Base-by-base conservation (phyloP, 2,329 filamentous ascomycete species). In the Colletotrichum magnum region DNA sequence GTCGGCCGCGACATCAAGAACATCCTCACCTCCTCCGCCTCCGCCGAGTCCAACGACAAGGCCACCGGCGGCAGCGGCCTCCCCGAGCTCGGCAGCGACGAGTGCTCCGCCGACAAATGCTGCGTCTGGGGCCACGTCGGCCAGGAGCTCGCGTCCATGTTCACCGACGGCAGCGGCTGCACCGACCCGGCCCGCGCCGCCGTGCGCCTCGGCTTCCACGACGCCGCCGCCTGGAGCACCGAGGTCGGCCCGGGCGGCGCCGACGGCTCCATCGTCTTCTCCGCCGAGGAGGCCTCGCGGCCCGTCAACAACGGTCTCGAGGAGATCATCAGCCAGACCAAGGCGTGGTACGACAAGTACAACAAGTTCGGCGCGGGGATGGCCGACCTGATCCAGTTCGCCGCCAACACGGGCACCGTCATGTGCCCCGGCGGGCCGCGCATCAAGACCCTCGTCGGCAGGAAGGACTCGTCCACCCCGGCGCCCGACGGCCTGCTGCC, bases 321-420 rank as follows among this genome's bases (percentile, higher is more conserved):
- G 51, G 79, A 77, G 2, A 85, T 86, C 54, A 81, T 83, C 18
- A 62, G 52, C 3, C 74, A 81, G 54, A 81, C 84, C 32, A 75
- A 78, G 28, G 66, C 64, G 3, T 79, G 86, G 68, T 82, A 82
- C 69, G 57, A 74, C 32, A 82, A 84, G 72, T 86, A 82, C 72
- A 79, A 80, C 47, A 74, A 76, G 66, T 76, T 73, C 13, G 73
- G 75, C 7, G 81, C 89, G 24, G 81, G 82, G 2, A 85, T 85
- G 72, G 87, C 86, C 28, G 88, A 90, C 73, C 78, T 89, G 7
- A 82, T 88, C 43, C 86, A 89, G 74, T 85, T 88, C 74, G 85
- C 84, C 2, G 80, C 79, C 76, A 86, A 77, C 61, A 79, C 86
- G 39, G 87, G 84, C 24, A 85, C 85, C 15, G 81, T 86, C 6